phyloP scores from a whole-genome alignment of 2,329 filamentous ascomycete genomes.

The Piedraia hortae region DNA sequence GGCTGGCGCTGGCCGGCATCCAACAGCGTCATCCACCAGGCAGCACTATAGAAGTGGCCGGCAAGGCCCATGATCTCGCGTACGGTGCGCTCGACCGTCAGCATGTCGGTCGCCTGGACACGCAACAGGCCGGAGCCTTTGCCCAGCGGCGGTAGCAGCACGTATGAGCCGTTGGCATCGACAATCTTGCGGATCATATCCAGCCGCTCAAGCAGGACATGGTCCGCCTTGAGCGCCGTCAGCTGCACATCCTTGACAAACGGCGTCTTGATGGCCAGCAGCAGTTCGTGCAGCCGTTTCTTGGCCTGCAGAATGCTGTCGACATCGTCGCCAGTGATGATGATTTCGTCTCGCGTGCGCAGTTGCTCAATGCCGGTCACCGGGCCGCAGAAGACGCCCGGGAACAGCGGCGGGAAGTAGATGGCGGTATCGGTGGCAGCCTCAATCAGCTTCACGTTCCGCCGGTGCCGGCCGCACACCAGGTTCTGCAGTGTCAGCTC shows the following conservation, averaged over 20 bases:
- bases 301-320: conserved; percentile 74
- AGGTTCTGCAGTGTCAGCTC: conserved; percentile 75
- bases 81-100: conserved; percentile 84
- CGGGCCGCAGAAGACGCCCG: conserved; percentile 69
- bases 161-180: conserved; percentile 84
- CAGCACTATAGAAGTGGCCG: conserved; percentile 90
- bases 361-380: conserved; percentile 47
- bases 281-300: conserved; percentile 66
- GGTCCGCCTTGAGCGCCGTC: conserved; percentile 78
- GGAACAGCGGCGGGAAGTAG: conserved; percentile 89
- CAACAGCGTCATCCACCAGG: conserved; percentile 73
- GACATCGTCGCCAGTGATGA: conserved; percentile 71
- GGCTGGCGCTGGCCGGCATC: conserved; percentile 36
- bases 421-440: conserved; percentile 88
- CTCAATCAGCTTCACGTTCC: conserved; percentile 96
- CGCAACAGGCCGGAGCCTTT: conserved; percentile 62
- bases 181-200: conserved; percentile 97
- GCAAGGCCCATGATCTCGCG: conserved; percentile 87
- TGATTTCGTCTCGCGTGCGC: conserved; percentile 68
- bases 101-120: conserved; percentile 74
- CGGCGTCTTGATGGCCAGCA: conserved; percentile 46
- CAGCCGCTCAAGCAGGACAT: conserved; percentile 64
- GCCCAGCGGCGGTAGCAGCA: conserved; percentile 69
- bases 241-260: conserved; percentile 75
- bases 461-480: conserved; percentile 74